Evolutionary conservation across 1,284 basidiomycete genomes (phyloP), one percentile per base, ranked within the genome.

Genomic region (Gastroboletus turbinatus): DNA sequence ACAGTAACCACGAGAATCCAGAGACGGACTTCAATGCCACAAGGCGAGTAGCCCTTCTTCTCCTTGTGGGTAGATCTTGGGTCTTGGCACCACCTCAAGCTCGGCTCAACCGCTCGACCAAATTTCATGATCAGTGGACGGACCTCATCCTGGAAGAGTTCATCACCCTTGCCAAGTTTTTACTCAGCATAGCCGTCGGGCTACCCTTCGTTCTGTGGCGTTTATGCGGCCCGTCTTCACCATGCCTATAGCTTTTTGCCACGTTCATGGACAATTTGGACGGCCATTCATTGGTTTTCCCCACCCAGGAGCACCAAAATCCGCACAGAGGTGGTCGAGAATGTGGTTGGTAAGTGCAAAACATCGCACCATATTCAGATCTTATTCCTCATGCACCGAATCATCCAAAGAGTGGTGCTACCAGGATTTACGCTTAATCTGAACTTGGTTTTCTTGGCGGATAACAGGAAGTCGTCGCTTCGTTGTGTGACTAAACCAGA

Each of bases 221-320:
- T 64, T 68, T 69, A 32, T 63, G 65, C 61, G 67, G 67, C 42
- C 35, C 40, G 44, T 36, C 9, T 25, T 23, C 5, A 19, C 14
- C 11, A 14, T 46, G 6, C 19, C 3, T 33, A 33, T 35, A 23
- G 9, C 21, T 45, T 50, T 50, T 51, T 39, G 23, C 47, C 54
- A 38, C 50, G 19, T 51, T 33, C 14, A 7, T 21, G 10, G 16
- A 13, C 39, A 47, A 13, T 11, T 36, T 35, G 6, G 45, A 17
- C 6, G 29, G 21, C 13, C 23, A 30, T 42, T 29, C 48, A 25
- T 50, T 51, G 49, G 36, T 46, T 50, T 23, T 53, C 11, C 21
- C 16, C 45, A 3, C 27, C 39, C 14, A 32, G 44, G 32, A 27
- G 47, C 17, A 10, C 35, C 21, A 51, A 44, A 47, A 17, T 21